Evolutionary conservation across 164 flowering plant species (phyloP).

Genomic region (Annona squamosa): DNA sequence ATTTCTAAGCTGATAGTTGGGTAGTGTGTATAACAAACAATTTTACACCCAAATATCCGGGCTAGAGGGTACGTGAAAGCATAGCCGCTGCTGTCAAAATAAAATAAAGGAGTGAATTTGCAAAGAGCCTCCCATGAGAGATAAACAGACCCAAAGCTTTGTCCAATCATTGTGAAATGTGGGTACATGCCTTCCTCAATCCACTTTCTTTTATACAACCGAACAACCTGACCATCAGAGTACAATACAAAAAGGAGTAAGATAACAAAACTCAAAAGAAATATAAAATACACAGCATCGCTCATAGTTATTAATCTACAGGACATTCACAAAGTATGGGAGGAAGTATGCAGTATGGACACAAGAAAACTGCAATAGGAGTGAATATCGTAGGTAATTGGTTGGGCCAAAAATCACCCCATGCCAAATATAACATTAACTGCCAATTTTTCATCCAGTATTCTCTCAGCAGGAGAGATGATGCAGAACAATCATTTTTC

Average conservation of each 20-base stretch:
- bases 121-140: slow-evolving; percentile 86
- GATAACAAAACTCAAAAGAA: too few relatives aligned
- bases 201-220: slow-evolving; percentile 75
- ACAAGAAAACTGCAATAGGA: too few relatives aligned
- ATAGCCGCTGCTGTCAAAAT: slow-evolving; percentile 89
- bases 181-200: slow-evolving; percentile 84
- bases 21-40: slow-evolving; percentile 85
- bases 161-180: slow-evolving; percentile 90
- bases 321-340: too few relatives aligned
- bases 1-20: slow-evolving; percentile 93
- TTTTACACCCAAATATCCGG: slow-evolving; percentile 82
- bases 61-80: slow-evolving; percentile 95
- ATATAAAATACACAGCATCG: too few relatives aligned
- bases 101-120: slow-evolving; percentile 65
- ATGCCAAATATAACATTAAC: too few relatives aligned
- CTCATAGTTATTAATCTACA: too few relatives aligned
- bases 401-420: too few relatives aligned
- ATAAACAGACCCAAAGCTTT: slow-evolving; percentile 83
- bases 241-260: slow-evolving; percentile 19
- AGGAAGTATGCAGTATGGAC: too few relatives aligned
- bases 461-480: too few relatives aligned
- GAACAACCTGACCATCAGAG: slow-evolving; percentile 21
- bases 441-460: too few relatives aligned
- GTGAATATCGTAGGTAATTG: too few relatives aligned
- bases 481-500: too few relatives aligned